phyloP scores from a whole-genome alignment of 805 yeast genomes.

The Ogataea allantospora region DNA sequence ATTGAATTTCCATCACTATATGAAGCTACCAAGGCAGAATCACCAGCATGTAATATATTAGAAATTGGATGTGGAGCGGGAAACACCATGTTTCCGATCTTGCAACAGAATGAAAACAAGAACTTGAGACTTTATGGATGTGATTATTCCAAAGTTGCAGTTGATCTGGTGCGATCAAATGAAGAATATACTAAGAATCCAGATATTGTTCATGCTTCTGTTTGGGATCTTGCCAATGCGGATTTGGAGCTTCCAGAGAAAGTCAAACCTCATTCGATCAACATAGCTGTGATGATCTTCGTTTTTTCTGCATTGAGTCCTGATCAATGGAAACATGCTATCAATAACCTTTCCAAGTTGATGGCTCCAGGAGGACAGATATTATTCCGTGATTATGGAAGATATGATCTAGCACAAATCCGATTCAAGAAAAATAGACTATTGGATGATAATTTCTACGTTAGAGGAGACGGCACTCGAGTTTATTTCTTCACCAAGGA shows the following conservation, averaged over 20 bases:
- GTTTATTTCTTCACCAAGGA: constrained; percentile 97
- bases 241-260: constrained; percentile 79
- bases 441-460: constrained; percentile 89
- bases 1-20: constrained; percentile 88
- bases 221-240: constrained; percentile 91
- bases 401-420: constrained; percentile 94
- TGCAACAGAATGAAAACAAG: constrained; percentile 80
- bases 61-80: constrained; percentile 99
- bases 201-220: constrained; percentile 68
- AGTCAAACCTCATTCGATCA: constrained; percentile 76
- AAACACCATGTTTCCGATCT: constrained; percentile 89
- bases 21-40: constrained; percentile 69
- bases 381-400: constrained; percentile 89
- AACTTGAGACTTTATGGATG: constrained; percentile 74
- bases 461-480: constrained; percentile 96
- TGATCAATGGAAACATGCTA: constrained; percentile 82
- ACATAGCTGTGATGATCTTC: constrained; percentile 91
- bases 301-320: constrained; percentile 93
- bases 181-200: constrained; percentile 56
- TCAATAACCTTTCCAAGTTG: constrained; percentile 63
- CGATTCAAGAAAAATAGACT: constrained; percentile 86
- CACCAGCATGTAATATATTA: constrained; percentile 69
- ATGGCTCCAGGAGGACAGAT: constrained; percentile 93
- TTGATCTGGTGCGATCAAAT: constrained; percentile 72
- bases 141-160: constrained; percentile 88